phyloP scores from a whole-genome alignment of 1,139 yeast genomes.

The Hanseniaspora sp. region DNA sequence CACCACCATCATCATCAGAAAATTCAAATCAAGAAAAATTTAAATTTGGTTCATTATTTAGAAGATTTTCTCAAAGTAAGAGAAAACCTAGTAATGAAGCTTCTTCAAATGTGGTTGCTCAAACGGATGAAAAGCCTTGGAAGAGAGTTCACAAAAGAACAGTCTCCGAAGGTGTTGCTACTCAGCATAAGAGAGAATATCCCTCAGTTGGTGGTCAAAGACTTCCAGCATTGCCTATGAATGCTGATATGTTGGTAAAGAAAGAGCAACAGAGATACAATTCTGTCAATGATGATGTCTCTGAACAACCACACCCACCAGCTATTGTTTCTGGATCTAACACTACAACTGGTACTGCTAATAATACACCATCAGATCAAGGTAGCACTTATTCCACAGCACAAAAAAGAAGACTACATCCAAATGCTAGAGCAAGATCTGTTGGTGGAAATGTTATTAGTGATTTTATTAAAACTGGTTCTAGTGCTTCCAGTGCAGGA shows the following conservation, averaged over 20 bases:
- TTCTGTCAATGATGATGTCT: constrained; percentile 20
- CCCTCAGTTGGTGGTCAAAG: neutral
- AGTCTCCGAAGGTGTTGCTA: constrained; percentile 34
- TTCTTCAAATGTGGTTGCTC: neutral
- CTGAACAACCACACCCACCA: neutral
- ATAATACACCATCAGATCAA: constrained; percentile 16
- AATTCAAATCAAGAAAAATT: constrained; percentile 20
- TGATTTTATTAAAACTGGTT: constrained; percentile 42
- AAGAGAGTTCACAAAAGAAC: constrained; percentile 32
- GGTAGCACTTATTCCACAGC: constrained; percentile 19
- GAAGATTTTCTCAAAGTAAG: constrained; percentile 27
- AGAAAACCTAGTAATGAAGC: neutral
- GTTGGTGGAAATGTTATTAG: constrained; percentile 58
- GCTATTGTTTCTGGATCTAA: neutral
- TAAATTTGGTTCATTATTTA: constrained; percentile 28
- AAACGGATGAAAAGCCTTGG: constrained; percentile 7
- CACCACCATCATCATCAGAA: constrained; percentile 1
- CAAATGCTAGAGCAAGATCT: constrained; percentile 81
- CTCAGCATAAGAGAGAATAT: constrained; percentile 15
- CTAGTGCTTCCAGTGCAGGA: constrained; percentile 36
- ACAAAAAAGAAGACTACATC: constrained; percentile 44
- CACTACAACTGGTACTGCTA: neutral
- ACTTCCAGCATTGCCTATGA: constrained; percentile 29
- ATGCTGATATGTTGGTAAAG: constrained; percentile 28
- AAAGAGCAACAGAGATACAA: constrained; percentile 25